phyloP scores from a whole-genome alignment of 768 basidiomycete species.

The Piloderma croceum region DNA sequence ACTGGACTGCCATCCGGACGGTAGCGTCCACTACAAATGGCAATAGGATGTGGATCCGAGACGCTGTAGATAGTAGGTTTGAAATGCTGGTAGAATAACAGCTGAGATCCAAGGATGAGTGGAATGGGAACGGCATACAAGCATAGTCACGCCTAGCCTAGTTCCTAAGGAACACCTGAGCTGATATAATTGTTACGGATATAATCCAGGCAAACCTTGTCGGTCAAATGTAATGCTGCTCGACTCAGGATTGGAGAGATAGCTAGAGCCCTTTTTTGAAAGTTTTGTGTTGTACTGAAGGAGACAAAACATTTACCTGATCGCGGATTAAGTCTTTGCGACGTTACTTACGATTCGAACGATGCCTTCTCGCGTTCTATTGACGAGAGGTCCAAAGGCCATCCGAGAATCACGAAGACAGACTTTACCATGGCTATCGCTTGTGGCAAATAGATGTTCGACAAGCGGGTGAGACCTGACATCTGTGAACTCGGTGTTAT shows the following conservation, averaged over 20 bases:
- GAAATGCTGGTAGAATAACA: constrained; percentile 43
- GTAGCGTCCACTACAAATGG: constrained; percentile 56
- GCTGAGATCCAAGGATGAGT: constrained; percentile 1
- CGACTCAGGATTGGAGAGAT: constrained; percentile 56
- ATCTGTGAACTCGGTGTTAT: constrained; percentile 53
- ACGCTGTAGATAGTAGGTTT: constrained; percentile 66
- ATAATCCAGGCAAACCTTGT: constrained; percentile 40
- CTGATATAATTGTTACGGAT: constrained; percentile 1
- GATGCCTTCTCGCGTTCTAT: constrained; percentile 45
- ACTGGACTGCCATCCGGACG: constrained; percentile 45
- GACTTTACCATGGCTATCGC: constrained; percentile 53
- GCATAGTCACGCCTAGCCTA: constrained; percentile 60
- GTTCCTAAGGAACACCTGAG: constrained; percentile 37
- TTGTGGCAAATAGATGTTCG: constrained; percentile 64
- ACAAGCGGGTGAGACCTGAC: constrained; percentile 63
- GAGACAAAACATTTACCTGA: constrained; percentile 1
- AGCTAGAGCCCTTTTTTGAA: constrained; percentile 33
- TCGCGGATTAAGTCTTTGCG: too few relatives aligned
- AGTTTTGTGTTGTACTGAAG: constrained; percentile 41
- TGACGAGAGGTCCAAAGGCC: constrained; percentile 55
- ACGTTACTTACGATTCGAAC: constrained; percentile 46
- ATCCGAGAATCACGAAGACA: constrained; percentile 67
- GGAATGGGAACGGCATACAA: constrained; percentile 39
- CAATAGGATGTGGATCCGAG: constrained; percentile 64
- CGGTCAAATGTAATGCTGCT: constrained; percentile 66